Percentiles rank a stretch among this genome's conserved stretches.
Conservation (phyloP, 139 green algal species). For the Chlamydomonas sp. region DNA sequence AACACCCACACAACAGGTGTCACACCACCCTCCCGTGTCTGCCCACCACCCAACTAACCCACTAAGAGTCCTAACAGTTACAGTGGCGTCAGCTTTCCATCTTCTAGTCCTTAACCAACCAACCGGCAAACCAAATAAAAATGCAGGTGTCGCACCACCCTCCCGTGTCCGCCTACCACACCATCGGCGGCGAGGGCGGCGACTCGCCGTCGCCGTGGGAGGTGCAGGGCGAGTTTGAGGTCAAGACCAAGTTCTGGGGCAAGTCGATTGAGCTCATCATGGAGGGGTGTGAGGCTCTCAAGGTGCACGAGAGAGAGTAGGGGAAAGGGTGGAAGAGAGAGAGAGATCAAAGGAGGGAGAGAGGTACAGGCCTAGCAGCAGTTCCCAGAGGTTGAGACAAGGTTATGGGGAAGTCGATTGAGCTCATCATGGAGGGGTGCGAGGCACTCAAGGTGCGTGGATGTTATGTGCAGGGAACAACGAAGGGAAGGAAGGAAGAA, state of each 20-base stretch:
- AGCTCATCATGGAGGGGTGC: constrained; percentile 56
- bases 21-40: constrained; percentile 68
- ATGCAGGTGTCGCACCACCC: constrained; percentile 73
- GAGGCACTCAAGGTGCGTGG: constrained; percentile 27
- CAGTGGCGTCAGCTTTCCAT: not conserved
- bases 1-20: no score
- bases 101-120: constrained; percentile 14
- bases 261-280: constrained; percentile 76
- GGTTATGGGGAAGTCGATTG: constrained; percentile 90
- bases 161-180: constrained; percentile 66
- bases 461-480: no score
- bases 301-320: constrained; percentile 22
- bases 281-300: constrained; percentile 29
- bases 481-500: no score
- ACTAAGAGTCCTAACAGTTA: no score
- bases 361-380: no score
- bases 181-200: constrained; percentile 25
- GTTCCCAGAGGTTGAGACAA: constrained; percentile 83
- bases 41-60: constrained; percentile 66
- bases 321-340: no score
- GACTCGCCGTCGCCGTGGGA: not conserved
- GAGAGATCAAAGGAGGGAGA: no score
- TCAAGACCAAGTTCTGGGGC: constrained; percentile 91
- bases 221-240: constrained; percentile 64
- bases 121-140: no score